These are phyloP conservation scores for Helianthus annuus DNA, from an alignment of 129 eudicot genomes.

Conservation along the genomic window HanXRQr2.0-SUNRISE NC_035448.2:199179781-199180280, in stretches of 20 bases:
- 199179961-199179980: neutral
- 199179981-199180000: constrained; percentile 16
- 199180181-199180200: constrained; percentile 95
- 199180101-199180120: constrained; percentile 1
- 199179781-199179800: constrained; percentile 93
- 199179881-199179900: constrained; percentile 97
- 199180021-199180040: constrained; percentile 87
- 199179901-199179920: constrained; percentile 35
- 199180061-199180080: constrained; percentile 75
- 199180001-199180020: constrained; percentile 98
- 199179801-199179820: constrained; percentile 86
- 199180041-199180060: constrained; percentile 99
- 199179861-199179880: constrained; percentile 82
- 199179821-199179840: constrained; percentile 98
- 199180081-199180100: constrained; percentile 11
- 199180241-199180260: constrained; percentile 10
- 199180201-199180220: constrained; percentile 99
- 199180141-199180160: constrained; percentile 98
- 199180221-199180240: constrained; percentile 65
- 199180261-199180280: constrained; percentile 14
- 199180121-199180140: too few relatives aligned
- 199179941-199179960: neutral
- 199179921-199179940: neutral
- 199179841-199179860: constrained; percentile 97
- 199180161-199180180: constrained; percentile 96